Evolutionary conservation across 176 grass and related monocot genomes (phyloP).

Genomic region (Zoysia pacifica): DNA sequence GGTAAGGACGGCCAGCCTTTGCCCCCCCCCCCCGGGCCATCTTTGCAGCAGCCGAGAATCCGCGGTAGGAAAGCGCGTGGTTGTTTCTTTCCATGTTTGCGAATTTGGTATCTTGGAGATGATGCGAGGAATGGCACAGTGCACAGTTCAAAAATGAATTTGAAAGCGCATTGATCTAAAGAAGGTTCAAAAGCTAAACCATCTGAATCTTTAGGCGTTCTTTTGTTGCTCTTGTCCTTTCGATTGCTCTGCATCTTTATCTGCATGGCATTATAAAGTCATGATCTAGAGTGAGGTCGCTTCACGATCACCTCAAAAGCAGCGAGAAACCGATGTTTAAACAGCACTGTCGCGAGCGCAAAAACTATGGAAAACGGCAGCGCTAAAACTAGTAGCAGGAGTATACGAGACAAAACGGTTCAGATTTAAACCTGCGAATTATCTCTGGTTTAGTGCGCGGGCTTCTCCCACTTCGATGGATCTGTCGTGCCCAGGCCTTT

Average conservation of each 20-base stretch:
- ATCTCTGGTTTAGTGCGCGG: not conserved
- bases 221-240: not conserved
- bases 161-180: conserved; percentile 40
- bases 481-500: conserved; percentile 40
- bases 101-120: conserved; percentile 7
- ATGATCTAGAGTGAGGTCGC: conserved; percentile 21
- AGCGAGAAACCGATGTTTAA: not conserved
- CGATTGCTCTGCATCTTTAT: conserved; percentile 38
- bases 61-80: conserved; percentile 15
- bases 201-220: conserved; percentile 28
- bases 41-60: conserved; percentile 32
- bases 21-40: not conserved
- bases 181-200: conserved; percentile 53
- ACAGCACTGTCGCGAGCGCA: conserved; percentile 9
- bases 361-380: conserved; percentile 25
- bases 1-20: conserved; percentile 17
- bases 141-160: not conserved
- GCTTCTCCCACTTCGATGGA: conserved; percentile 46
- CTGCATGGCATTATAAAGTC: conserved; percentile 22
- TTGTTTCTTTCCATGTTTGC: conserved; percentile 40
- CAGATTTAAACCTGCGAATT: conserved; percentile 44
- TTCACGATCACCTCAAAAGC: conserved; percentile 43
- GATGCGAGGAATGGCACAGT: not conserved
- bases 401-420: conserved; percentile 7
- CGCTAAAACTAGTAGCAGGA: not conserved